Evolutionary conservation across 805 yeast species (phyloP), one percentile per base, ranked within the genome.

Genomic region (Lachancea thermotolerans): DNA sequence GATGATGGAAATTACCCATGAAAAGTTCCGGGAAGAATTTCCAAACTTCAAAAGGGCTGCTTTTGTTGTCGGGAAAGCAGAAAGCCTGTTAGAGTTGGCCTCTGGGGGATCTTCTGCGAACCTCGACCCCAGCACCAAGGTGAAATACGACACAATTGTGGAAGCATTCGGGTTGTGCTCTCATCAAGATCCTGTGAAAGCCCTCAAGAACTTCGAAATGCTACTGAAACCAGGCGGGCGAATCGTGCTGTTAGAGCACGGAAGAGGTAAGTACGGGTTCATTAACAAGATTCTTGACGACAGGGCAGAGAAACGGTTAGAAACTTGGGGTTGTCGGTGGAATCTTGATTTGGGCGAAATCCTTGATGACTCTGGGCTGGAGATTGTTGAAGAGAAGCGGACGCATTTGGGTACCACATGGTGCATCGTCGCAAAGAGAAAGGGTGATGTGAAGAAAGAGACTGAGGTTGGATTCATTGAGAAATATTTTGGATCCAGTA

Each of bases 301-400:
- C 49, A 73, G 93, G 50, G 90, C 96, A 3, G 89, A 79, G 49
- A 77, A 79, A 54, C 82, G 96, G 65, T 77, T 90, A 68, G 78
- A 83, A 48, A 79, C 82, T 2, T 93, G 98, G 97, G 99, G 96
- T 1, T 93, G 99, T 65, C 73, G 98, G 59, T 93, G 98, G 97
- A 93, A 93, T 60, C 69, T 93, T 51, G 98, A 93, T 60, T 86
- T 93, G 53, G 95, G 90, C 18, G 95, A 84, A 55, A 72, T 93
- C 35, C 74, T 93, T 25, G 90, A 85, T 59, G 80, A 79, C 47
- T 81, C 95, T 6, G 95, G 95, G 0, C 70, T 93, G 45, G 90
- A 85, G 52, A 76, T 93, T 37, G 86, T 89, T 2, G 81, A 79
- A 53, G 91, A 86, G 57, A 79, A 78, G 50, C 72, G 95, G 52